Evolutionary conservation across 2,329 filamentous ascomycete genomes (phyloP), one percentile per base, ranked within the genome.

Genomic region (Annulohypoxylon truncatum): DNA sequence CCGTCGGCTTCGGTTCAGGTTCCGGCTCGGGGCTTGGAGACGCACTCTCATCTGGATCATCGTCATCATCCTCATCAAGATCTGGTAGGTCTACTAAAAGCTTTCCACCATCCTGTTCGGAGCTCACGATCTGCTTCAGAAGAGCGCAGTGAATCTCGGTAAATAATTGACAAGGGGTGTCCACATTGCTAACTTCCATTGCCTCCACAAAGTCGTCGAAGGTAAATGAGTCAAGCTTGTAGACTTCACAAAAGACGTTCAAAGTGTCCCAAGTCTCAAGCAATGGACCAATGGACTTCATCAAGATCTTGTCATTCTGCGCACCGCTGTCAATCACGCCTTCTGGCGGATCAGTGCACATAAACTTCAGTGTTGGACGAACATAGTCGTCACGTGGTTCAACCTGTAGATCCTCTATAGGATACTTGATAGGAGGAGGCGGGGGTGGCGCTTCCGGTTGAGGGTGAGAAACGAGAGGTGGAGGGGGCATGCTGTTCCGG

Each of bases 221-320:
- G 0, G 95, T 98, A 76, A 99, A 99, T 0, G 95, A 98, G 78
- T 99, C 96, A 24, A 99, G 85, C 74, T 93, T 89, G 76, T 97
- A 97, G 15, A 97, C 91, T 74, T 97, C 93, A 75, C 94, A 97
- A 76, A 97, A 97, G n/a, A 99, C 95, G 74, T 97, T 99, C 31
- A 99, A 84, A 0, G 94, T 97, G 73, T 97, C 94, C 96, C 96
- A 99, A 0, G 92, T 93, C 79, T 97, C 95, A 22, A 99, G 81
- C 13, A 98, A 82, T 2, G 89, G 86, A 0, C 94, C 94, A n/a
- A 97, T 88, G 2, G 93, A 95, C 72, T 91, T 89, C 88, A 95
- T 96, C 18, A 90, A 82, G 57, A 98, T 89, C 38, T 89, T 87
- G 44, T 85, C 83, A 56, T 83, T 82, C 70, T 82, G 80, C 13